A percentile compares a stretch with the other conserved stretches of the same genome.
phyloP scores from a whole-genome alignment of 1,284 basidiomycete genomes.

The Xerocomus nothofagi region DNA sequence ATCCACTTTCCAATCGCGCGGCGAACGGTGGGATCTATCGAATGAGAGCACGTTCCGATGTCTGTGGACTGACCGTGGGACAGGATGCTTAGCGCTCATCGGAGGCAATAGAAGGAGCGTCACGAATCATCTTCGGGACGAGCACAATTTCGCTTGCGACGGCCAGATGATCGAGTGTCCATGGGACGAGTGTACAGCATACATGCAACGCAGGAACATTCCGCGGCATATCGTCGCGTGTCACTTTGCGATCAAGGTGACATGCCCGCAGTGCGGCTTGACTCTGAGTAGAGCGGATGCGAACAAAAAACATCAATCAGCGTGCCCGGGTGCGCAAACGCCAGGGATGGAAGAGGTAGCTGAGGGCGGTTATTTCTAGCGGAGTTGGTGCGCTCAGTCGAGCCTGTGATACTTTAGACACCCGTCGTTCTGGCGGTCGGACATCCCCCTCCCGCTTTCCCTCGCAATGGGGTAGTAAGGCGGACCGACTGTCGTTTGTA shows the following conservation, averaged over 20 bases:
- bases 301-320: constrained; percentile 22
- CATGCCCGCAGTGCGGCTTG: constrained; percentile 20
- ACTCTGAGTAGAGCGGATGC: constrained; percentile 29
- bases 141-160: constrained; percentile 28
- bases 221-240: constrained; percentile 28
- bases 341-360: not conserved
- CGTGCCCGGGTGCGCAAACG: constrained; percentile 11
- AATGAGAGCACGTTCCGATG: constrained; percentile 17
- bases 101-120: constrained; percentile 23
- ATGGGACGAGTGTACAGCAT: constrained; percentile 19
- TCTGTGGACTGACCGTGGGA: constrained; percentile 16
- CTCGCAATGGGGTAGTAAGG: not conserved
- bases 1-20: constrained; percentile 3
- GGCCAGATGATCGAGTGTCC: constrained; percentile 11
- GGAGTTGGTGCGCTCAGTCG: constrained; percentile 12
- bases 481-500: not conserved
- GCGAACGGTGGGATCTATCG: constrained; percentile 10
- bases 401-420: not conserved
- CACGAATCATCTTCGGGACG: constrained; percentile 23
- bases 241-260: constrained; percentile 28
- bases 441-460: not conserved
- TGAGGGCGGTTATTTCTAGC: constrained; percentile 10
- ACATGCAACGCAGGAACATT: constrained; percentile 31
- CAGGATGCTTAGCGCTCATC: constrained; percentile 19
- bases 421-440: not conserved